Evolutionary conservation across 345 rosid species (phyloP), one percentile per base, ranked within the genome.

Genomic region (Hypericum perforatum): DNA sequence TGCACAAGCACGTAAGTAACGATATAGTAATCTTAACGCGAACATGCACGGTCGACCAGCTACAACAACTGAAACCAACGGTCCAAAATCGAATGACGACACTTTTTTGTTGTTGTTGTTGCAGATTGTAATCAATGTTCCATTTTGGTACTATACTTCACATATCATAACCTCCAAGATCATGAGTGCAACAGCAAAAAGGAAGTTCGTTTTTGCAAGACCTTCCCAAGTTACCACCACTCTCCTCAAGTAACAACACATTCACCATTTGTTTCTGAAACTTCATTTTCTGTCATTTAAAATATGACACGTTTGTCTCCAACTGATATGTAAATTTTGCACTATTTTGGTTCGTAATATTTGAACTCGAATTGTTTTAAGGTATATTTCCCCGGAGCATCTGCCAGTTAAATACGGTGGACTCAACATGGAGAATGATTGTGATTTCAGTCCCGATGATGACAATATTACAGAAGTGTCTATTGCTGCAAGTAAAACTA

Each of bases 321-420:
- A n/a, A n/a, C n/a, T 40, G 8, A 41, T 11, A 39, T 9, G 32
- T 49, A 48, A 7, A 39, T 16, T 14, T 48, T 38, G 22, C 16
- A 5, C 22, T 36, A 14, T 37, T 16, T 7, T 11, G 7, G 5
- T 41, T 41, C 13, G 41, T 13, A 37, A 8, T 46, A 9, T 15
- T 14, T 22, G 32, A 22, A 22, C 1, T 22, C 4, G 32, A 22
- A 22, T 22, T 22, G 32, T 22, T 22, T 1, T 16, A 52, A 83
- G 91, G 69, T 72, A 63, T 38, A 66, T 83, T 37, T 42, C 70
- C 9, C 70, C 80, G 9, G 77, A 80, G 56, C 71, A 78, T 52
- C 80, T 76, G 48, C 77, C 80, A 7, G 60, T 66, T 42, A 76
- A 80, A 58, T 78, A 78, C 10, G 91, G 84, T 37, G 91, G 91